A percentile compares a stretch with the other conserved stretches of the same genome.
phyloP scores from a whole-genome alignment of 129 eudicot genomes.

The Silybum marianum region DNA sequence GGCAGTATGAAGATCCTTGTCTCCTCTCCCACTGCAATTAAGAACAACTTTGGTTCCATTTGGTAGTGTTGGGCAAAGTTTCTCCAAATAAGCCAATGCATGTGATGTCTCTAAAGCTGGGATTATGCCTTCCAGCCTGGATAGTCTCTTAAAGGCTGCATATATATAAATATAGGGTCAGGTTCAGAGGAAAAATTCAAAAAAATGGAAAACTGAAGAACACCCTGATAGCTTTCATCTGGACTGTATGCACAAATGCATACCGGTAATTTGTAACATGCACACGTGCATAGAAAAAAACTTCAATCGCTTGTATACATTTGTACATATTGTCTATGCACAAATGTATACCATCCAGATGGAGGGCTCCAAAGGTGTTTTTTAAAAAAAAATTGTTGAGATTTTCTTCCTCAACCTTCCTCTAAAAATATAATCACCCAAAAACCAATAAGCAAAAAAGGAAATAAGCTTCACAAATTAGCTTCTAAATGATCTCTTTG shows the following conservation, averaged over 20 bases:
- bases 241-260: no score
- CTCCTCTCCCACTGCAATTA: slow-evolving; percentile 80
- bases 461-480: neutral
- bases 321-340: no score
- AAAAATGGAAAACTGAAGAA: no score
- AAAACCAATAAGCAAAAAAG: neutral
- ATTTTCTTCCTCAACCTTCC: no score
- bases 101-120: slow-evolving; percentile 94
- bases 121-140: slow-evolving; percentile 66
- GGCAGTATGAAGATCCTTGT: slow-evolving; percentile 71
- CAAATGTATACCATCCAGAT: no score
- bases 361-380: no score
- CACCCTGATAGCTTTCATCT: no score
- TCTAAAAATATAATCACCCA: neutral
- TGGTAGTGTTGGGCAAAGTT: slow-evolving; percentile 74
- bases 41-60: slow-evolving; percentile 70
- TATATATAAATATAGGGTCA: slow-evolving; percentile 8
- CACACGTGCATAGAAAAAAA: no score
- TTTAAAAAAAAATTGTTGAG: no score
- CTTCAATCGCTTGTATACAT: no score
- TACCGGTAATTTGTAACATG: no score
- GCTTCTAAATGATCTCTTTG: neutral
- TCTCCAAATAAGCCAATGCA: slow-evolving; percentile 83
- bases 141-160: slow-evolving; percentile 69
- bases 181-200: no score